Percentiles rank a stretch among this genome's conserved stretches.
These are phyloP conservation scores for Dimargaris xerosporica DNA, from an alignment of 192 early-diverging fungal genomes.

Conservation along the genomic window DNA sequence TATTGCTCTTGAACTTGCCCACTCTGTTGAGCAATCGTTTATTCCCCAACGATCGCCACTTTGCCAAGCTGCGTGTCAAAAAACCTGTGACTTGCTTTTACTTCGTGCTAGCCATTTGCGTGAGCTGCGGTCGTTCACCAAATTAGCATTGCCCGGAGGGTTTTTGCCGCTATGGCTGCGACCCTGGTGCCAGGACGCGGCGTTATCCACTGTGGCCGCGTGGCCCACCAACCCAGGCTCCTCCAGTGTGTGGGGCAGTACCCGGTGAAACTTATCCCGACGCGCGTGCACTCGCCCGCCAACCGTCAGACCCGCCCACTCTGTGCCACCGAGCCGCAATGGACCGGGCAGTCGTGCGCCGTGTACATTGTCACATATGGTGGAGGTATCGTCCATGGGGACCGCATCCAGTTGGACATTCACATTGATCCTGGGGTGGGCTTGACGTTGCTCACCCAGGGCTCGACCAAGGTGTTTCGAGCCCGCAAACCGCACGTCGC, in stretches of 20 bases:
- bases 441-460: conserved; percentile 62
- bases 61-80: too few species aligned
- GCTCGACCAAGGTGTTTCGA: conserved; percentile 73
- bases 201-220: conserved; percentile 20
- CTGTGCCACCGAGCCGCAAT: conserved; percentile 15
- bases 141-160: too few species aligned
- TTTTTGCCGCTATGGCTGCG: not conserved
- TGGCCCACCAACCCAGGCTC: conserved; percentile 19
- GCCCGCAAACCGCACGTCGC: conserved; percentile 13
- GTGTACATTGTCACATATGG: conserved; percentile 63
- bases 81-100: too few species aligned
- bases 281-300: conserved; percentile 15
- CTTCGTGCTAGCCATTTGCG: too few species aligned
- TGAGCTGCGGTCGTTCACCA: too few species aligned
- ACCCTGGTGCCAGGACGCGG: conserved; percentile 16
- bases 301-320: not conserved
- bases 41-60: too few species aligned
- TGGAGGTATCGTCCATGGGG: conserved; percentile 63
- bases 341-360: conserved; percentile 11
- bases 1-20: too few species aligned
- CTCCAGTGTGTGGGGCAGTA: conserved; percentile 19
- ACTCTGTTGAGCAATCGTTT: too few species aligned
- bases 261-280: conserved; percentile 31
- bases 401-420: conserved; percentile 38
- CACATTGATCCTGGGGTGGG: conserved; percentile 28